Base-by-base conservation (phyloP, 768 basidiomycete species). In the Lyophyllum shimeji region DNA sequence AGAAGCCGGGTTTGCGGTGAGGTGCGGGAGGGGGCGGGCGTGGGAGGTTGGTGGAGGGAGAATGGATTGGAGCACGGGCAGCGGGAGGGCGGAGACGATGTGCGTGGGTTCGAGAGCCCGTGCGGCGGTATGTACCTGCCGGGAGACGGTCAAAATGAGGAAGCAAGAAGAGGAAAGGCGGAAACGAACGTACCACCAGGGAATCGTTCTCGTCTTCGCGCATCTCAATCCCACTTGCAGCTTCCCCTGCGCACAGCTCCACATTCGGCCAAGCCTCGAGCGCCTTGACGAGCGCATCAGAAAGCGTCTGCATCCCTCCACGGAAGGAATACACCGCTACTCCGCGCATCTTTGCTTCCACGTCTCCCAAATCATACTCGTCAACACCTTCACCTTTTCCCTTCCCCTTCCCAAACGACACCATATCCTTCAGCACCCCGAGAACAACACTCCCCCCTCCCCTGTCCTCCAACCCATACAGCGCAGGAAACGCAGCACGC, bases 271-370 rank as follows among this genome's bases (percentile, higher is more conserved):
- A 72, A 2, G 65, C 56, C 13, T 67, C 61, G 1, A 96, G 71
- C 11, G 77, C 61, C 21, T 66, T 42, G 47, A 78, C 76, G 60
- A 98, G 69, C 1, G 82, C 79, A 15, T 76, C 67, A 1, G 86
- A 80, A 52, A 99, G 72, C 1, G 81, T 82, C 61, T 82, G 75
- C 65, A 97, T 75, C 0, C 96, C 96, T 24, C 89, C 82, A 52
- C 70, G 74, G 66, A 99, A 87, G 2, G 93, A 93, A 71, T 86
- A 96, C 21, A 96, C 84, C 43, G 93, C 85, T 3, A 80, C 78
- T n/a, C 71, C 72, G 15, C 76, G 69, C 82, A 93, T 82, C 52
- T 69, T 62, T 31, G 74, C 63, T 23, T 61, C 62, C 15, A 84
- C 63, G 13, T 74, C 70, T 2, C 86, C 90, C 39, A 86, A 34